phyloP scores from a whole-genome alignment of 371 early-diverging fungal genomes.

The Mucor piriformis region DNA sequence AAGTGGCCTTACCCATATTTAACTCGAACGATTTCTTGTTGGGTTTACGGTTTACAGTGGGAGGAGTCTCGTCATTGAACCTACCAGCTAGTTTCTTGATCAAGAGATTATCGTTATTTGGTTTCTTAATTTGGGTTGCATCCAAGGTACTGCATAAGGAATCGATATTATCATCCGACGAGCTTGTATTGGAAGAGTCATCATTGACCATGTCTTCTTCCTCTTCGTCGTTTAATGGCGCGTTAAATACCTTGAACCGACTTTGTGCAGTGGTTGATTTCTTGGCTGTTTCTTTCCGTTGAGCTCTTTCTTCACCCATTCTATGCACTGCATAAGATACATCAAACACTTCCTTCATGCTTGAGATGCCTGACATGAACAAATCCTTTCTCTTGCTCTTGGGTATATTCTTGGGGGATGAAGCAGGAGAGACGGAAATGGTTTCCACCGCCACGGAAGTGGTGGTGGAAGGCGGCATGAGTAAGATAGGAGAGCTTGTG shows the following conservation, averaged over 20 bases:
- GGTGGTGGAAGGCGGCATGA: constrained; percentile 27
- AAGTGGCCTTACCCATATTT: constrained; percentile 51
- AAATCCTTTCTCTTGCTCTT: constrained; percentile 25
- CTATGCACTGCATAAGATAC: constrained; percentile 64
- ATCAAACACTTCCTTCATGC: constrained; percentile 64
- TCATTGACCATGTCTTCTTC: constrained; percentile 9
- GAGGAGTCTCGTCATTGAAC: neutral
- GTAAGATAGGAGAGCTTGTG: constrained; percentile 15
- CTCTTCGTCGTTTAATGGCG: neutral
- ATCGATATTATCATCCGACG: neutral
- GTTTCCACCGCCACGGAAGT: constrained; percentile 31
- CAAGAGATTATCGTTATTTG: neutral
- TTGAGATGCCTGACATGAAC: constrained; percentile 51
- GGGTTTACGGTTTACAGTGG: constrained; percentile 6
- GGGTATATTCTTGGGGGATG: constrained; percentile 13
- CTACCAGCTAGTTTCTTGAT: constrained; percentile 8
- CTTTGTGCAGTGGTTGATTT: neutral
- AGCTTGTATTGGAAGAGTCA: neutral
- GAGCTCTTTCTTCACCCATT: constrained; percentile 57
- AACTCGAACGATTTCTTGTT: constrained; percentile 47
- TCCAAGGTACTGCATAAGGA: neutral
- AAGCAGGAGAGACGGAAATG: constrained; percentile 16
- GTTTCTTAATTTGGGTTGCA: neutral
- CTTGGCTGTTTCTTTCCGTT: constrained; percentile 22
- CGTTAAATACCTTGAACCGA: constrained; percentile 11